Evolutionary conservation across 805 yeast genomes (phyloP), one percentile per base, ranked within the genome.

Genomic region (Metschnikowia dekortorum): DNA sequence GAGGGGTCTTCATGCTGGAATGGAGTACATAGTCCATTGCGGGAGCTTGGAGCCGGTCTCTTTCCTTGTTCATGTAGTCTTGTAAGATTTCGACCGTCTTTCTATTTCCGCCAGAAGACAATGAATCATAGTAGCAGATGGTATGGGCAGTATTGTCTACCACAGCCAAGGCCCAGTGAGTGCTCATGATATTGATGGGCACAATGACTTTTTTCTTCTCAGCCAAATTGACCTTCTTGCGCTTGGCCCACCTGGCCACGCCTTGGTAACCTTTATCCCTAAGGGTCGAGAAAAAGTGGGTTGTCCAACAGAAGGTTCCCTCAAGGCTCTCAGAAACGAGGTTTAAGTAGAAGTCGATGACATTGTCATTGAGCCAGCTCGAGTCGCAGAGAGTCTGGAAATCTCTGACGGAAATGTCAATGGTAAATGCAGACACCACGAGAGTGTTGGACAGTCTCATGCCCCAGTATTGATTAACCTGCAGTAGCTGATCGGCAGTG

Each of bases 131-230:
- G 62, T 87, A 92, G 14, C 78, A 71, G 48, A 92, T 83, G 39
- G 79, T 72, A 56, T 77, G 75, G 4, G 73, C 68, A 40, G 67
- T 68, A 52, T 89, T 80, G 65, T 94, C 84, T 22, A 92, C 75
- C 37, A 85, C 85, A 0, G 92, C 90, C 30, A 90, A 69, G 1
- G 96, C 94, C 99, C 99, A 94, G 67, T 94, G 99, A 1, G 91
- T 80, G 49, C 83, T 82, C 68, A 80, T 78, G 26, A 87, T 72
- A 60, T 94, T 94, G n/a, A 94, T 84, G 0, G 99, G 99, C 8
- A 87, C 83, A 53, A 92, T 75, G 9, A 94, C 75, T 52, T 79
- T 73, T 41, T 85, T 85, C 56, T 87, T 71, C 40, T 79, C 75
- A 3, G 81, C 75, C 7, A 92, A 82, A 54, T 84, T 79, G 47